A percentile compares a stretch with the other conserved stretches of the same genome.
Conservation (phyloP, 2,329 filamentous ascomycete species). For the Elsinoe ampelina region DNA sequence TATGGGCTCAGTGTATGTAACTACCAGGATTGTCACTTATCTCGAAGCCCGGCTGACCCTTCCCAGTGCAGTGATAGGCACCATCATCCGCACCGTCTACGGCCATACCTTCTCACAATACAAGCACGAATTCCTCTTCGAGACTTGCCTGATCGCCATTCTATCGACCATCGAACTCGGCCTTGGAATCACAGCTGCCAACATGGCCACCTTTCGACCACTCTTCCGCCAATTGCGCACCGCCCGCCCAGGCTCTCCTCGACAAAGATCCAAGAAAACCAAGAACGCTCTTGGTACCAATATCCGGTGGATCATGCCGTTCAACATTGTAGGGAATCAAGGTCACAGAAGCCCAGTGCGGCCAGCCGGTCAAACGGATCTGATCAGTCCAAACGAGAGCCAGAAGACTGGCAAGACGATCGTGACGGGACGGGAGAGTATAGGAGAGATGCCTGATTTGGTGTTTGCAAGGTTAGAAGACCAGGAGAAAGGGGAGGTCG, state of each 20-base stretch:
- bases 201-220: conserved; percentile 41
- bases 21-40: conserved; percentile 23
- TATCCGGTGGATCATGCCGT: neutral
- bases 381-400: neutral
- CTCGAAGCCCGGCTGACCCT: neutral
- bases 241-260: neutral
- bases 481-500: neutral
- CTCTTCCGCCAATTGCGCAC: conserved; percentile 21
- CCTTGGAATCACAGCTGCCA: conserved; percentile 34
- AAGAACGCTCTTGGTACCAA: neutral
- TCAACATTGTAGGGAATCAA: neutral
- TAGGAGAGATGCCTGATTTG: neutral
- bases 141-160: conserved; percentile 32
- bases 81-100: conserved; percentile 39
- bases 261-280: neutral
- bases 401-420: conserved; percentile 2
- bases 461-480: neutral
- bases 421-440: neutral
- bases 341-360: neutral
- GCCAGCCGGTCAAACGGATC: neutral
- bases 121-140: conserved; percentile 35
- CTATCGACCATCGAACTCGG: conserved; percentile 28
- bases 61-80: conserved; percentile 41
- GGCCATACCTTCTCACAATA: conserved; percentile 29
- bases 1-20: conserved; percentile 28